These are phyloP conservation scores for Chrysosporium queenslandicum DNA, from an alignment of 2,329 filamentous ascomycete genomes.

Conservation along the genomic window DNA sequence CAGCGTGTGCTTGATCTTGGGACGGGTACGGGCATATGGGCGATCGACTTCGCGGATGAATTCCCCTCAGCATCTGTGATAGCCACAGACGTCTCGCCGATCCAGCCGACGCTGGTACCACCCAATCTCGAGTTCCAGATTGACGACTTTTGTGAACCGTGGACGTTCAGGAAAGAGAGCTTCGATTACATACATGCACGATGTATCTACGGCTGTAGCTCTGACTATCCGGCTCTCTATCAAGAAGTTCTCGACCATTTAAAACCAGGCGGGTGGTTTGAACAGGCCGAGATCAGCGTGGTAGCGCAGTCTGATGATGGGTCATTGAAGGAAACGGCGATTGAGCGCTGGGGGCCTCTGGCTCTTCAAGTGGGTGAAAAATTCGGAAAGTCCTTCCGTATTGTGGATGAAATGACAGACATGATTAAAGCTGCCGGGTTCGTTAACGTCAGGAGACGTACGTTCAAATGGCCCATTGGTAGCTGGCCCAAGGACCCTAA, in stretches of 20 bases:
- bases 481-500: constrained; percentile 41
- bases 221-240: constrained; percentile 20
- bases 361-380: not conserved
- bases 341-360: constrained; percentile 16
- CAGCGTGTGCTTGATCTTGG: constrained; percentile 42
- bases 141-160: constrained; percentile 22
- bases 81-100: not conserved
- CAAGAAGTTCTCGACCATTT: constrained; percentile 29
- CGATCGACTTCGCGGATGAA: constrained; percentile 22
- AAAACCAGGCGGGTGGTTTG: constrained; percentile 41
- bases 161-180: constrained; percentile 15
- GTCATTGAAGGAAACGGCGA: constrained; percentile 28
- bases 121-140: constrained; percentile 21
- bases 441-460: constrained; percentile 28
- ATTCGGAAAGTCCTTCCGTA: constrained; percentile 3
- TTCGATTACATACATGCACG: constrained; percentile 24
- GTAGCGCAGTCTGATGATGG: constrained; percentile 30
- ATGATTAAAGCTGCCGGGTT: constrained; percentile 37
- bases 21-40: constrained; percentile 38
- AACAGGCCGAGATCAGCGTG: constrained; percentile 41
- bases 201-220: constrained; percentile 9
- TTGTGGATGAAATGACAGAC: constrained; percentile 25
- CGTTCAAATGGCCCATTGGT: constrained; percentile 36
- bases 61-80: not conserved
- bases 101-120: constrained; percentile 16